Evolutionary conservation across 495 filamentous ascomycete species (phyloP), one percentile per base, ranked within the genome.

Genomic region (Lasiosphaeris hirsuta): DNA sequence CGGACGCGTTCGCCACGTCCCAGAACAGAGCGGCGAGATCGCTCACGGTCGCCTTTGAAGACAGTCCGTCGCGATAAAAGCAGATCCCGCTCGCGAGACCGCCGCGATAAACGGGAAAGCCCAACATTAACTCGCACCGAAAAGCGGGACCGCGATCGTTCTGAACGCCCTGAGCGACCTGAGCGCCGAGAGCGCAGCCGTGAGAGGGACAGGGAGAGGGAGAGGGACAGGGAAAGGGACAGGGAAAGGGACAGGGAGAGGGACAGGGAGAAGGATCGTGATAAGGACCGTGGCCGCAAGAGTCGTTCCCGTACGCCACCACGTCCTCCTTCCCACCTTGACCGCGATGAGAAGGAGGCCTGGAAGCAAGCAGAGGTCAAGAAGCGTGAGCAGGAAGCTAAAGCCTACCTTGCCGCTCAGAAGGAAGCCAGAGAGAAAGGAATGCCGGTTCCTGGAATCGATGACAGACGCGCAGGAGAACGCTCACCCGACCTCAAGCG

Each of bases 381-480:
- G 66, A 75, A 79, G 56, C 77, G 80, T n/a, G 80, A 82, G 55
- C 72, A 76, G 51, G 79, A 83, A 68, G 80, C 80, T n/a, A 82
- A 80, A 59, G 76, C 76, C 11, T 83, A 82, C 58, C 68, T 81
- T 13, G 79, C 78, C 8, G 78, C 76, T 5, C 77, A 80, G 47
- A 77, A 77, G 44, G 78, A 79, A 51, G 79, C 79, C 15, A 68
- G 72, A 10, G 78, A 70, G 46, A 81, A 81, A 50, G 80, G 79
- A 13, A 53, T 80, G 39, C 77, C 80, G 3, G 56, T 77, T 10
- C 76, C 75, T 1, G 75, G 76, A 3, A 65, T 77, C 34, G 73
- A 78, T 37, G 76, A 80, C 60, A 70, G 67, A 38, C 64, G 74
- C 33, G 60, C 68, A 3, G 74, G 69, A 15, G 75, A 76, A 15